Evolutionary conservation across 1,284 basidiomycete species (phyloP).

Genomic region (Heterobasidion annosum): DNA sequence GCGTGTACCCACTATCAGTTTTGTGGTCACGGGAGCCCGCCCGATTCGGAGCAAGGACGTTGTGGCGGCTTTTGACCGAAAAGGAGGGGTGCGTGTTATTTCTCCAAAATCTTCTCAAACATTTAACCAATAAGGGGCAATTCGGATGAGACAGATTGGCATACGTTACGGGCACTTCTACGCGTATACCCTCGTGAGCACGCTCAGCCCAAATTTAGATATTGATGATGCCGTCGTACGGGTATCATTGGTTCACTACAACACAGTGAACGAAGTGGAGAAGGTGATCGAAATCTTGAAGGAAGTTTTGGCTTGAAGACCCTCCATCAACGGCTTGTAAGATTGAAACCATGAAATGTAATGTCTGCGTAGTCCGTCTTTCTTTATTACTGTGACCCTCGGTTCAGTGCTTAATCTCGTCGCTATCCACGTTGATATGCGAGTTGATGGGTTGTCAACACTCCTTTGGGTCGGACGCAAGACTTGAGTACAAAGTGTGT

Average conservation of each 20-base stretch:
- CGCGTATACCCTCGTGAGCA: constrained; percentile 55
- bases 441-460: too few relatives aligned
- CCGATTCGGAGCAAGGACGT: constrained; percentile 51
- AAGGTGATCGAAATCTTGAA: constrained; percentile 46
- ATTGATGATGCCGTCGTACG: constrained; percentile 62
- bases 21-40: constrained; percentile 51
- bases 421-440: too few relatives aligned
- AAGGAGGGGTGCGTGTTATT: constrained; percentile 43
- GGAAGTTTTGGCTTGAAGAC: constrained; percentile 24
- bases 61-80: constrained; percentile 53
- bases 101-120: not conserved
- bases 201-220: constrained; percentile 45
- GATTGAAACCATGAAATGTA: not conserved
- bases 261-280: constrained; percentile 62
- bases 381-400: too few relatives aligned
- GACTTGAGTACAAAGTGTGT: too few relatives aligned
- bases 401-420: too few relatives aligned
- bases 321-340: not conserved
- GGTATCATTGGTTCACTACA: constrained; percentile 77
- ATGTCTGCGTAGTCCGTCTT: too few relatives aligned
- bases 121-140: too few relatives aligned
- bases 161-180: constrained; percentile 78
- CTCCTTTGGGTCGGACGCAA: too few relatives aligned
- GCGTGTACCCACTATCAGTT: constrained; percentile 67
- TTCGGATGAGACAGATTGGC: constrained; percentile 40